A percentile compares a stretch with the other conserved stretches of the same genome.
Evolutionary conservation across 129 eudicot genomes (phyloP).

Genomic region (Helianthus tuberosus): DNA sequence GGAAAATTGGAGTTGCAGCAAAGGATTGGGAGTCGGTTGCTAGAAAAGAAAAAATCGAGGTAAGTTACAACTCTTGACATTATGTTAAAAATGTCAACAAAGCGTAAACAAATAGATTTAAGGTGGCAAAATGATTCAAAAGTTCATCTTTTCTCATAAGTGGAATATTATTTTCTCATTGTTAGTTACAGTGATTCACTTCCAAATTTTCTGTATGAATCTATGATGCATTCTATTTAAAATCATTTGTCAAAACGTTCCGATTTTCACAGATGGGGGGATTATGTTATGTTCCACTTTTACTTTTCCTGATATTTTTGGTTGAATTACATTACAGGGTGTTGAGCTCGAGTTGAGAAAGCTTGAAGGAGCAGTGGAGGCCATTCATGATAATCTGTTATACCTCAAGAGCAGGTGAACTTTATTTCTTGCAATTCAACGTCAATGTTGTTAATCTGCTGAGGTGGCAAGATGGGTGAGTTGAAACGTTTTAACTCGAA

Average conservation of each 20-base stretch:
- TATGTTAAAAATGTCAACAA: background rate
- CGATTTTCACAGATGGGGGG: background rate
- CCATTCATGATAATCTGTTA: slow-evolving; percentile 81
- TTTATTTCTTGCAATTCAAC: slow-evolving; percentile 1
- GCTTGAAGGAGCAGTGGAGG: slow-evolving; percentile 95
- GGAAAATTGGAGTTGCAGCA: slow-evolving; percentile 96
- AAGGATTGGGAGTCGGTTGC: slow-evolving; percentile 97
- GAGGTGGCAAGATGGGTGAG: slow-evolving; percentile 1
- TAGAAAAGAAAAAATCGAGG: slow-evolving; percentile 89
- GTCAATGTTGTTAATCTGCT: slow-evolving; percentile 6
- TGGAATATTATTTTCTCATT: slow-evolving; percentile 1
- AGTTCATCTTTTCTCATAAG: background rate
- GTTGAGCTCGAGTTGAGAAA: slow-evolving; percentile 89
- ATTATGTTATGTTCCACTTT: background rate
- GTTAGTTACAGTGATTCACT: no score
- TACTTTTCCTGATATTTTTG: slow-evolving; percentile 20
- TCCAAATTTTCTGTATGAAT: no score
- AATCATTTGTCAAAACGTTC: no score
- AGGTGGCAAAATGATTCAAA: background rate
- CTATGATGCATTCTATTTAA: no score
- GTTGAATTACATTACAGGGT: slow-evolving; percentile 51
- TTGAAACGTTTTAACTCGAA: background rate
- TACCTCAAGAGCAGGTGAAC: slow-evolving; percentile 69
- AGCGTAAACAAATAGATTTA: background rate
- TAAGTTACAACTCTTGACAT: slow-evolving; percentile 27